Evolutionary conservation across 1,284 basidiomycete genomes (phyloP).

Genomic region (Inonotus hispidus): DNA sequence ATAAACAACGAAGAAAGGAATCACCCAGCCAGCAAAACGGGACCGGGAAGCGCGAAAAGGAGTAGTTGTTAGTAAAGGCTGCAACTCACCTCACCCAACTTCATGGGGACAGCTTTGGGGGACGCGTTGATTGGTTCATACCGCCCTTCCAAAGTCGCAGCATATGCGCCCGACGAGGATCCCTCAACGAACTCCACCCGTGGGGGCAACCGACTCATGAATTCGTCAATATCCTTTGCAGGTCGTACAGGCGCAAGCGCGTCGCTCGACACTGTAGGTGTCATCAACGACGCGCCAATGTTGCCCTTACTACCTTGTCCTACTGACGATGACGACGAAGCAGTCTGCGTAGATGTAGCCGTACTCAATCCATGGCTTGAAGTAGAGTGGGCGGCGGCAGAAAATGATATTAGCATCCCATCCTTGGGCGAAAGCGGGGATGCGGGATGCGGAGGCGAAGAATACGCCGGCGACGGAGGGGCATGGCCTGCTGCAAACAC

Average conservation of each 20-base stretch:
- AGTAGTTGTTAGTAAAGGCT: neutral
- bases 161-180: conserved; percentile 66
- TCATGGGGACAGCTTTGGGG: conserved; percentile 25
- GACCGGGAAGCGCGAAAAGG: neutral
- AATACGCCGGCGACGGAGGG: conserved; percentile 5
- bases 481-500: neutral
- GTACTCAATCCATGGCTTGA: neutral
- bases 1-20: neutral
- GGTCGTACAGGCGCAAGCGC: conserved; percentile 54
- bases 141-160: conserved; percentile 52
- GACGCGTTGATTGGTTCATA: conserved; percentile 73
- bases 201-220: conserved; percentile 68
- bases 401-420: neutral
- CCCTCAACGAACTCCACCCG: conserved; percentile 77
- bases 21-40: neutral
- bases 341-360: neutral
- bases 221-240: conserved; percentile 62
- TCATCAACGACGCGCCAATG: neutral
- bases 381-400: neutral
- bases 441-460: neutral
- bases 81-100: neutral
- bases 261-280: conserved; percentile 27
- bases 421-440: neutral
- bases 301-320: too few relatives aligned
- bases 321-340: neutral